These are phyloP conservation scores for Solanum lycopersicoides DNA, from an alignment of 257 asterid species.

Conservation along the genomic window DNA sequence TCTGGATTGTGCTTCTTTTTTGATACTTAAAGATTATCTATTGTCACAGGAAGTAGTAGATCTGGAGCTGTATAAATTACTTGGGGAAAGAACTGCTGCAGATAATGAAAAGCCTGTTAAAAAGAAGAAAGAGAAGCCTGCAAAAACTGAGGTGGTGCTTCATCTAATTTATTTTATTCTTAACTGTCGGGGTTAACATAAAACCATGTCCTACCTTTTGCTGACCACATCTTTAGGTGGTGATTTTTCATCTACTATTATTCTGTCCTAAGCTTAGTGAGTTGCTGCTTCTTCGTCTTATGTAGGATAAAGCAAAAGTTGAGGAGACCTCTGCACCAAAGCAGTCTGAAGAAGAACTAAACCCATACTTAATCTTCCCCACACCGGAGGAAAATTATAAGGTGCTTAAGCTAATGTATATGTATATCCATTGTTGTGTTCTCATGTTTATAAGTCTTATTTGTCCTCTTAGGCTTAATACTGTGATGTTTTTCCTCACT, in stretches of 20 bases:
- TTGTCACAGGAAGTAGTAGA: conserved; percentile 65
- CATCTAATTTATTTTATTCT: background rate
- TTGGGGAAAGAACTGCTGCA: conserved; percentile 83
- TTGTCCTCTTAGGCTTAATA: background rate
- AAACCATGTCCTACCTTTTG: background rate
- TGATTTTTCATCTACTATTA: background rate
- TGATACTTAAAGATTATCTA: background rate
- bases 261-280: background rate
- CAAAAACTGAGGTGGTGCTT: conserved; percentile 48
- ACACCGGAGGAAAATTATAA: conserved; percentile 73
- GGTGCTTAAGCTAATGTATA: conserved; percentile 27
- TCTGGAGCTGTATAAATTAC: conserved; percentile 48
- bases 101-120: conserved; percentile 81
- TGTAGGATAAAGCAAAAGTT: conserved; percentile 45
- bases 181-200: background rate
- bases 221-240: background rate
- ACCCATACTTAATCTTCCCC: conserved; percentile 77
- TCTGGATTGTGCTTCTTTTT: background rate
- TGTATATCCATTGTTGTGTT: background rate
- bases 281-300: background rate
- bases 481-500: background rate
- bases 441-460: background rate
- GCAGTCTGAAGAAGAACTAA: conserved; percentile 75
- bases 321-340: conserved; percentile 46
- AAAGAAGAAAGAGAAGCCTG: conserved; percentile 90